Evolutionary conservation across 2,329 filamentous ascomycete species (phyloP).

Genomic region (Pseudovirgaria hyperparasitica): DNA sequence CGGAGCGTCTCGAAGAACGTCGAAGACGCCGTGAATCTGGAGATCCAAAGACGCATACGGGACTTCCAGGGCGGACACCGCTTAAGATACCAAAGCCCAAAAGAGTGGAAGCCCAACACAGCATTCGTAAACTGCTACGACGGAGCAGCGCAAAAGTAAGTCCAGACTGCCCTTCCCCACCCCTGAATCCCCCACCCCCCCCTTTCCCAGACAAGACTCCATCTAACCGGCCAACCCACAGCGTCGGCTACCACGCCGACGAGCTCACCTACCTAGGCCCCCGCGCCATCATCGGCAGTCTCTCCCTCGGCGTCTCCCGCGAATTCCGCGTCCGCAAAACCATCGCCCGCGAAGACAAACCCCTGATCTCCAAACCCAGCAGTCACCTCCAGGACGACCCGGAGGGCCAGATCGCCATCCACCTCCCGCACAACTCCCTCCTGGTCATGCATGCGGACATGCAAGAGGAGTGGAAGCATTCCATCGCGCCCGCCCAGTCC

Average conservation of each 20-base stretch:
- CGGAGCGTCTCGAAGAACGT: constrained; percentile 56
- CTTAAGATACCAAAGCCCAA: constrained; percentile 62
- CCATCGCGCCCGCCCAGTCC: constrained; percentile 58
- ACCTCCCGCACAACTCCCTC: constrained; percentile 87
- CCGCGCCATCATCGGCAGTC: constrained; percentile 72
- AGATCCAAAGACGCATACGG: constrained; percentile 59
- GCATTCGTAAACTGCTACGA: constrained; percentile 93
- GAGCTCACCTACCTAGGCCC: constrained; percentile 89
- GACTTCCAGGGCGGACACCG: constrained; percentile 54
- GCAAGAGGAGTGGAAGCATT: constrained; percentile 96
- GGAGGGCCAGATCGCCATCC: constrained; percentile 80
- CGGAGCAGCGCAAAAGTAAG: constrained; percentile 56
- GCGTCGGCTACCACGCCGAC: constrained; percentile 85
- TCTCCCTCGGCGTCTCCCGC: constrained; percentile 83
- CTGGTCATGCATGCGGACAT: constrained; percentile 96
- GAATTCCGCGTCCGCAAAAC: constrained; percentile 81
- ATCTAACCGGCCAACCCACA: constrained; percentile 2
- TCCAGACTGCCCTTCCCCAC: too few species aligned
- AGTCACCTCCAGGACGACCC: constrained; percentile 44
- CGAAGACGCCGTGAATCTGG: constrained; percentile 60
- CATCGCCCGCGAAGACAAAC: constrained; percentile 44
- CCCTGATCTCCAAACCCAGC: constrained; percentile 10
- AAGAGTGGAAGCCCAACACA: constrained; percentile 70
- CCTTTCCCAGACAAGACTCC: not conserved
- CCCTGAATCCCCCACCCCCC: too few species aligned